Percentiles rank a stretch among this genome's conserved stretches.
Conservation (phyloP, 441 rosid species). For the Melastoma candidum region DNA sequence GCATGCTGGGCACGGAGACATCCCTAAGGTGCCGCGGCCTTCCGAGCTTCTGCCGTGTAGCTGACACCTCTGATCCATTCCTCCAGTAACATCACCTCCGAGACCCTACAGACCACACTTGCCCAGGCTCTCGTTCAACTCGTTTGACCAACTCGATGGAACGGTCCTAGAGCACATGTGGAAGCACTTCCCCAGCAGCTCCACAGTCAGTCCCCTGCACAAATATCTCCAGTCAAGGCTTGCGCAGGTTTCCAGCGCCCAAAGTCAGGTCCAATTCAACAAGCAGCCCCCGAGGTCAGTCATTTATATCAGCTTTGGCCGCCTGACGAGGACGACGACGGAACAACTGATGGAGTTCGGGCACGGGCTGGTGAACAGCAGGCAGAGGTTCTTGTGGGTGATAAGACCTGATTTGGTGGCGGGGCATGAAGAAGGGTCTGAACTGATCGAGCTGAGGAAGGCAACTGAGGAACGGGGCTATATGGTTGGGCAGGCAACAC, state of each 20-base stretch:
- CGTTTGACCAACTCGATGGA: slow-evolving; percentile 34
- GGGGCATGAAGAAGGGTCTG: not conserved
- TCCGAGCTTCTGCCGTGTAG: slow-evolving; percentile 29
- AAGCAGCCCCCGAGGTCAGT: slow-evolving; percentile 4
- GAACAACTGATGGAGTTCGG: slow-evolving; percentile 3
- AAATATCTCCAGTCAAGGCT: slow-evolving; percentile 20
- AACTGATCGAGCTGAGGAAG: too few relatives aligned
- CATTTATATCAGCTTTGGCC: slow-evolving; percentile 6
- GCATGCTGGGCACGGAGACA: slow-evolving; percentile 34
- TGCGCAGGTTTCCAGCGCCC: not conserved
- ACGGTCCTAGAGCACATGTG: slow-evolving; percentile 26
- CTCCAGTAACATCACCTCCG: not conserved
- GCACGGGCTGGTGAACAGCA: slow-evolving; percentile 7
- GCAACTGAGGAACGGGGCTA: slow-evolving; percentile 5
- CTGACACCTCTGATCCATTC: slow-evolving; percentile 3
- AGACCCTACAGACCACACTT: slow-evolving; percentile 12
- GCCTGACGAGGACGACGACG: not conserved
- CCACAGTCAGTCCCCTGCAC: slow-evolving; percentile 46
- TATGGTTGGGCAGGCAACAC: slow-evolving; percentile 9
- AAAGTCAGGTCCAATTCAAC: not conserved
- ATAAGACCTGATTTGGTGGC: slow-evolving; percentile 1
- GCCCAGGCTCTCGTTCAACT: slow-evolving; percentile 30
- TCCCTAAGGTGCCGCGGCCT: slow-evolving; percentile 41
- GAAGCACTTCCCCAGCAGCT: slow-evolving; percentile 23
- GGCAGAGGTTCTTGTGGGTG: slow-evolving; percentile 8